Conservation (phyloP, 2,329 filamentous ascomycete genomes). For the Daldinia sp. region DNA sequence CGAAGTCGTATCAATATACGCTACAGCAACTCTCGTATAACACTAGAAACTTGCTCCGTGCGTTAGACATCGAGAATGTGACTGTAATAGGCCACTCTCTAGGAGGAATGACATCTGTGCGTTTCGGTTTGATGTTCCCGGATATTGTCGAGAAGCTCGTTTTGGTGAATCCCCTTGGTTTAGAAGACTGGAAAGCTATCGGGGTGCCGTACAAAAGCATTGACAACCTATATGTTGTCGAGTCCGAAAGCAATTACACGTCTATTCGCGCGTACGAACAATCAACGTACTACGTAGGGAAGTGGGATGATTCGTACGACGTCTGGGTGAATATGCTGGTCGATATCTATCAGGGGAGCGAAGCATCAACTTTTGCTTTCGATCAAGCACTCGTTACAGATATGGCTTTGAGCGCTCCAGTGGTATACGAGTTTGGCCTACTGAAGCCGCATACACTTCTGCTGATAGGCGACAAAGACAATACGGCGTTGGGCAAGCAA, state of each 20-base stretch:
- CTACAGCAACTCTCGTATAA: slow-evolving; percentile 61
- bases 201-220: slow-evolving; percentile 58
- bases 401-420: slow-evolving; percentile 61
- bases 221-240: slow-evolving; percentile 50
- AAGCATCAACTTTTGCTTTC: slow-evolving; percentile 53
- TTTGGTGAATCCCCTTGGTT: slow-evolving; percentile 60
- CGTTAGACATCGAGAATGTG: slow-evolving; percentile 53
- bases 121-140: slow-evolving; percentile 61
- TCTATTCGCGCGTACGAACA: slow-evolving; percentile 58
- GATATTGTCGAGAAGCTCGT: slow-evolving; percentile 53
- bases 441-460: slow-evolving; percentile 57
- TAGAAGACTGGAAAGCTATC: slow-evolving; percentile 62
- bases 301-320: slow-evolving; percentile 60
- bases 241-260: slow-evolving; percentile 52
- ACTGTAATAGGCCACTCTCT: slow-evolving; percentile 63
- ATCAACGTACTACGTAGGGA: slow-evolving; percentile 57
- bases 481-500: slow-evolving; percentile 62
- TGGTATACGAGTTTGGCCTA: slow-evolving; percentile 58
- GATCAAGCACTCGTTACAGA: slow-evolving; percentile 62
- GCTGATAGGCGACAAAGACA: slow-evolving; percentile 61
- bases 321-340: slow-evolving; percentile 64
- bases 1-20: slow-evolving; percentile 59
- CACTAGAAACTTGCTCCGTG: slow-evolving; percentile 56
- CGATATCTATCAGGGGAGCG: slow-evolving; percentile 58
- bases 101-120: slow-evolving; percentile 62